phyloP scores from a whole-genome alignment of 139 green algal species.

The Chlamydomonas sp. region DNA sequence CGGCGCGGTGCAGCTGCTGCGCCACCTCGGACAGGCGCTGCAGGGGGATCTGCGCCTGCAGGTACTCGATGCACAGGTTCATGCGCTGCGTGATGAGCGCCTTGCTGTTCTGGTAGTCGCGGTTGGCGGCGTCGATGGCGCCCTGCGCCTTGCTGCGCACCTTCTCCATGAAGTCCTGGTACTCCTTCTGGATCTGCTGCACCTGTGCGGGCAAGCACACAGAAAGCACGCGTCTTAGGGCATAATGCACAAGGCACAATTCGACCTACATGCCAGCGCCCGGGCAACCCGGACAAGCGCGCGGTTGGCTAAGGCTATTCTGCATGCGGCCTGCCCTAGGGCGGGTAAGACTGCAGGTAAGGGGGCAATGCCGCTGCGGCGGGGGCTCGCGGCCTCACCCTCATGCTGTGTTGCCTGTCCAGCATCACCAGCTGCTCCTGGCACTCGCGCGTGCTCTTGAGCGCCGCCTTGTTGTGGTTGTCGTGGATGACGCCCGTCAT shows the following conservation, averaged over 20 bases:
- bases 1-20: constrained; percentile 54
- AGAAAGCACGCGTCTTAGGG: background rate
- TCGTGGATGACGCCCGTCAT: constrained; percentile 67
- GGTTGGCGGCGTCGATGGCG: constrained; percentile 86
- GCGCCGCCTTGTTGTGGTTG: constrained; percentile 53
- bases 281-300: too few relatives aligned
- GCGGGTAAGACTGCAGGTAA: too few relatives aligned
- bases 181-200: constrained; percentile 85
- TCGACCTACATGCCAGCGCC: too few relatives aligned
- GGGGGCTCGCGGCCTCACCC: constrained; percentile 11
- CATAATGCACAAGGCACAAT: too few relatives aligned
- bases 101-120: constrained; percentile 74
- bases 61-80: constrained; percentile 76
- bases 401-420: constrained; percentile 81
- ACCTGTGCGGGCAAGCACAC: constrained; percentile 40
- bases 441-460: constrained; percentile 64
- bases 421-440: constrained; percentile 83
- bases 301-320: too few relatives aligned
- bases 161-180: constrained; percentile 88
- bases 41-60: constrained; percentile 56
- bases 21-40: constrained; percentile 60
- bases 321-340: too few relatives aligned
- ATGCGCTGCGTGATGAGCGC: constrained; percentile 66
- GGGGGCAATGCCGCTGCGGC: too few relatives aligned
- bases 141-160: constrained; percentile 81